These are phyloP conservation scores for Senecio squalidus DNA, from an alignment of 140 eudicot genomes.

Conservation along the genomic window DNA sequence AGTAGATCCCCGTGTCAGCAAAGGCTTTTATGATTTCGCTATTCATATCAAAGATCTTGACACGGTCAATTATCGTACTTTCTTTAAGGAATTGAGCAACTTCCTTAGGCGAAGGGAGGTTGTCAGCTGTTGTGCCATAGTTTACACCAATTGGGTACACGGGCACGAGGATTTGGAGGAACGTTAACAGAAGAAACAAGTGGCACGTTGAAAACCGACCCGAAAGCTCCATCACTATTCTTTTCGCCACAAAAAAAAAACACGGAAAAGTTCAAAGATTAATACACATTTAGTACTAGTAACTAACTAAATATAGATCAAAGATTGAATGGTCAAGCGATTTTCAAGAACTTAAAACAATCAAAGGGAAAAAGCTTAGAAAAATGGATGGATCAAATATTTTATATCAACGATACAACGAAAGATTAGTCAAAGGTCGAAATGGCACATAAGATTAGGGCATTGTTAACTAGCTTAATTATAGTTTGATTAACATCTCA, in stretches of 20 bases:
- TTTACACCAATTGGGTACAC: constrained; percentile 48
- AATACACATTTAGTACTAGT: background rate
- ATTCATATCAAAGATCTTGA: constrained; percentile 58
- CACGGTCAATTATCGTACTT: constrained; percentile 41
- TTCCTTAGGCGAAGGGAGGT: constrained; percentile 54
- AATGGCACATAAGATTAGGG: too few species aligned
- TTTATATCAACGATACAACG: background rate
- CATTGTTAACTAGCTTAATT: too few species aligned
- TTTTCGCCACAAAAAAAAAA: background rate
- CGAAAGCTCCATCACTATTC: constrained; percentile 17
- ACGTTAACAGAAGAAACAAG: constrained; percentile 17
- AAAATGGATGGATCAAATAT: background rate
- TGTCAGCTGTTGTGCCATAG: constrained; percentile 57
- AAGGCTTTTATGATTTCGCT: constrained; percentile 47
- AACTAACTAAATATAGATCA: constrained; percentile 21
- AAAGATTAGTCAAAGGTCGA: too few species aligned
- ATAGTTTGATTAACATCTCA: too few species aligned
- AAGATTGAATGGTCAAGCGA: constrained; percentile 20
- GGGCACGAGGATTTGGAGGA: constrained; percentile 20
- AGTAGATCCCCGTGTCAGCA: constrained; percentile 34
- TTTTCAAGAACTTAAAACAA: constrained; percentile 10
- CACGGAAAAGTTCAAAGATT: background rate
- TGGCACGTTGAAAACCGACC: background rate
- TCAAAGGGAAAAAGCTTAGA: background rate
- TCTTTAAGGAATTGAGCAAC: constrained; percentile 48